Evolutionary conservation across 2,329 filamentous ascomycete species (phyloP).

Genomic region (Sporothrix curviconia): DNA sequence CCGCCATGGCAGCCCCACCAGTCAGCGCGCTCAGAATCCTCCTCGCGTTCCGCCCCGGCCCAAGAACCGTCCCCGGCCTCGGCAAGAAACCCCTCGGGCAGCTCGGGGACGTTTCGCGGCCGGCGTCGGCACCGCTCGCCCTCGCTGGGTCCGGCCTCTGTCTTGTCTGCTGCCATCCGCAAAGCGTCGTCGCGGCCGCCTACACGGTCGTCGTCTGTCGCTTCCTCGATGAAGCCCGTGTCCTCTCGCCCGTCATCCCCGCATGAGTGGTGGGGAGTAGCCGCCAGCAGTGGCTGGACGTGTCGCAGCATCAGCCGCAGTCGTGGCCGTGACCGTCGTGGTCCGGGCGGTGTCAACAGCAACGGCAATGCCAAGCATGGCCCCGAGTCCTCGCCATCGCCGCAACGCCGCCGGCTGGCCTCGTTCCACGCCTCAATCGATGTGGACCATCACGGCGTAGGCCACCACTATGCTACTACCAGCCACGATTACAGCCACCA

Average conservation of each 20-base stretch:
- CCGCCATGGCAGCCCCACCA: not conserved
- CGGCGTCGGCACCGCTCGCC: constrained; percentile 35
- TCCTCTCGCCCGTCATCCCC: constrained; percentile 10
- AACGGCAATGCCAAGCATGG: not conserved
- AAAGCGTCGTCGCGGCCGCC: constrained; percentile 5
- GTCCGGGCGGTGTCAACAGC: not conserved
- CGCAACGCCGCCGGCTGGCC: constrained; percentile 6
- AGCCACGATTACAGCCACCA: not conserved
- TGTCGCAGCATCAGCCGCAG: not conserved
- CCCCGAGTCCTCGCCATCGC: constrained; percentile 7
- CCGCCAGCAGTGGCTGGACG: not conserved
- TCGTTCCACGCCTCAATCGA: not conserved
- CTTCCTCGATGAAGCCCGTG: not conserved
- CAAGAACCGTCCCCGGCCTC: not conserved
- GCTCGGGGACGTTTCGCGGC: constrained; percentile 35
- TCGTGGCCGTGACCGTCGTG: not conserved
- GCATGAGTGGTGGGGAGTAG: not conserved
- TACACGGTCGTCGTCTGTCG: constrained; percentile 1
- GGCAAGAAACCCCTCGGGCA: constrained; percentile 26
- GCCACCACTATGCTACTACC: not conserved
- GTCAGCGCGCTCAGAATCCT: not conserved
- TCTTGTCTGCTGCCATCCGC: constrained; percentile 18
- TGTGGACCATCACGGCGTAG: not conserved
- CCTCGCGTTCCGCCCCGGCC: not conserved
- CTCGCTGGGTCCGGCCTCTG: not conserved